A percentile compares a stretch with the other conserved stretches of the same genome.
Evolutionary conservation across 2,329 filamentous ascomycete genomes (phyloP).

Genomic region (Leptographium procerum): DNA sequence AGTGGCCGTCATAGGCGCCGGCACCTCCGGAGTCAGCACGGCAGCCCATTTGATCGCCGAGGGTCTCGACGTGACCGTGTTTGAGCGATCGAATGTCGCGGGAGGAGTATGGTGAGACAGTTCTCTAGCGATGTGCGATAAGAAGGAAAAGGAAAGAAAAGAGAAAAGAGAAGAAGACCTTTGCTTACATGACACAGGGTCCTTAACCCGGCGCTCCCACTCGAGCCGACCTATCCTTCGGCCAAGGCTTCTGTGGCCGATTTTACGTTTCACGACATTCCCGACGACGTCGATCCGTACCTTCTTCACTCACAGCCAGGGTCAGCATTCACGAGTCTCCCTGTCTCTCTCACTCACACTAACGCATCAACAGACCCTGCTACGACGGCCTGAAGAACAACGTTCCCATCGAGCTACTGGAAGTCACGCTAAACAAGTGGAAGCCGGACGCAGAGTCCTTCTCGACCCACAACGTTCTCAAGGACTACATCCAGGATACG

Average conservation of each 20-base stretch:
- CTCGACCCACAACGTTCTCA: constrained; percentile 43
- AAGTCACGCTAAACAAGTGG: constrained; percentile 36
- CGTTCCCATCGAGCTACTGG: constrained; percentile 49
- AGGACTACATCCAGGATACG: constrained; percentile 50
- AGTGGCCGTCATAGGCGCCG: constrained; percentile 28
- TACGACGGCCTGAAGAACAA: constrained; percentile 56
- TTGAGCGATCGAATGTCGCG: constrained; percentile 22
- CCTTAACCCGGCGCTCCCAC: constrained; percentile 20
- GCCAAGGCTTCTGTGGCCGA: constrained; percentile 18
- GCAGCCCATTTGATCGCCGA: constrained; percentile 25
- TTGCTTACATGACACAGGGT: constrained; percentile 1
- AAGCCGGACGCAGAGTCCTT: constrained; percentile 47
- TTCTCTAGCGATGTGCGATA: neutral
- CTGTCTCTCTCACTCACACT: neutral
- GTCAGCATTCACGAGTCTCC: too few species aligned
- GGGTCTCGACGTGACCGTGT: constrained; percentile 25
- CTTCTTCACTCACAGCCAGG: constrained; percentile 9
- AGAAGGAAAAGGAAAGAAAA: neutral
- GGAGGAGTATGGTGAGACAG: constrained; percentile 25
- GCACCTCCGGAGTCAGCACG: constrained; percentile 27
- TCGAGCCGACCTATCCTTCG: constrained; percentile 22
- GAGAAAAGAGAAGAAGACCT: neutral
- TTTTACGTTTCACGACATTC: constrained; percentile 20
- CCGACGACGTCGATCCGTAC: constrained; percentile 29
- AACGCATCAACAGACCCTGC: constrained; percentile 32